These are phyloP conservation scores for Chrysoporthe cubensis DNA, from an alignment of 2,329 filamentous ascomycete species.

Conservation along the genomic window DNA sequence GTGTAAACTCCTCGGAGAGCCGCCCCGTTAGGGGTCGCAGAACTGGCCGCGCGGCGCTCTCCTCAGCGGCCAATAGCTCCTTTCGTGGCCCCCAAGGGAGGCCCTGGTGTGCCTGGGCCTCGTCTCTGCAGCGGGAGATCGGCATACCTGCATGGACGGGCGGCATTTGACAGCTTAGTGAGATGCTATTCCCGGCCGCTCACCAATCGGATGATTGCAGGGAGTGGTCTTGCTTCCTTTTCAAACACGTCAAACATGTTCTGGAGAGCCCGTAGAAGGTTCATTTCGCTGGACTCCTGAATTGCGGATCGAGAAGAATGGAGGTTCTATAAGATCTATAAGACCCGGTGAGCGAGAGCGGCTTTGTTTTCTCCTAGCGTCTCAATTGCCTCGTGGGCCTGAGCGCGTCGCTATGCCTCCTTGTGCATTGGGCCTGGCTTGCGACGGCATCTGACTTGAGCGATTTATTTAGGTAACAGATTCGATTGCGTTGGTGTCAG, in stretches of 20 bases:
- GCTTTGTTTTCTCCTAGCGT: not conserved
- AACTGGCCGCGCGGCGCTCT: slow-evolving; percentile 4
- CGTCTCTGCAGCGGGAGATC: not conserved
- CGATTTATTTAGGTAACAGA: not conserved
- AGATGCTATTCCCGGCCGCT: not conserved
- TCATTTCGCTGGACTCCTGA: not conserved
- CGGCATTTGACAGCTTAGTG: slow-evolving; percentile 1
- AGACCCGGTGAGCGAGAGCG: no score
- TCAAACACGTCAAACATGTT: not conserved
- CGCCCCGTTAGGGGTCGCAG: not conserved
- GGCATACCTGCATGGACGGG: not conserved
- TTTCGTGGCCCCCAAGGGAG: slow-evolving; percentile 1
- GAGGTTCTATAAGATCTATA: no score
- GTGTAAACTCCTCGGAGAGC: not conserved
- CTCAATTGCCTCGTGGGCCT: not conserved
- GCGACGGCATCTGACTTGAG: not conserved
- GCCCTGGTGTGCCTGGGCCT: not conserved
- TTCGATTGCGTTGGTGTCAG: not conserved
- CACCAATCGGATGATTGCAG: not conserved
- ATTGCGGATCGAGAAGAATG: not conserved
- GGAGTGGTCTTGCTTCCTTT: not conserved
- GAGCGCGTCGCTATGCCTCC: not conserved
- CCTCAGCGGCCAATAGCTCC: not conserved
- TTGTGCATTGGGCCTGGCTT: not conserved
- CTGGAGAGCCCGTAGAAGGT: not conserved